Evolutionary conservation across 2,329 filamentous ascomycete genomes (phyloP).

Genomic region (Juglanconis juglandina): DNA sequence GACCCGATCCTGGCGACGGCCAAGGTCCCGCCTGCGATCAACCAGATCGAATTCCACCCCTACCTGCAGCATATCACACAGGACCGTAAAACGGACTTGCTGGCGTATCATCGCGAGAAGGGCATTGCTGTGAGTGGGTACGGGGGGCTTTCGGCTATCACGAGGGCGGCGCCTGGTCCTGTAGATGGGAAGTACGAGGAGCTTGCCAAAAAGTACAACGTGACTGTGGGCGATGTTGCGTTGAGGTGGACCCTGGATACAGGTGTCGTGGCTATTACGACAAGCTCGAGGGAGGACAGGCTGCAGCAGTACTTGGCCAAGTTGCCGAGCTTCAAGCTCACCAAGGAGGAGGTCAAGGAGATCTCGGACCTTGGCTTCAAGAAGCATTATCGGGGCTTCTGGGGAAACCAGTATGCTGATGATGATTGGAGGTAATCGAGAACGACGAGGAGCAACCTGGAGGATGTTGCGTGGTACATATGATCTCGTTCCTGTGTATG

Average conservation of each 20-base stretch:
- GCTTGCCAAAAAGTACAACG: conserved; percentile 54
- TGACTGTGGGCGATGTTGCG: conserved; percentile 52
- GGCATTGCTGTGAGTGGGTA: conserved; percentile 55
- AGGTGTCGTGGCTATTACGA: conserved; percentile 51
- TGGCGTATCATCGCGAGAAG: conserved; percentile 39
- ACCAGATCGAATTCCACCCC: conserved; percentile 74
- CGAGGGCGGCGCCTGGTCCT: conserved; percentile 48
- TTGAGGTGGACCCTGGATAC: conserved; percentile 48
- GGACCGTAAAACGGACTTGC: conserved; percentile 35
- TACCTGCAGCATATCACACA: conserved; percentile 44
- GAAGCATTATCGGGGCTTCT: conserved; percentile 15
- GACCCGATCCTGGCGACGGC: conserved; percentile 53
- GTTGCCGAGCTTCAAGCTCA: conserved; percentile 50
- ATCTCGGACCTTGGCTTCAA: conserved; percentile 31
- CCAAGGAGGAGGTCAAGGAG: conserved; percentile 49
- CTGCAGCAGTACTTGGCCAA: conserved; percentile 49
- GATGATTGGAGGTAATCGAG: conserved; percentile 11
- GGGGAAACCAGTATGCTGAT: conserved; percentile 8
- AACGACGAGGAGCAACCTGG: not conserved
- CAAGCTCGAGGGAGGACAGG: conserved; percentile 50
- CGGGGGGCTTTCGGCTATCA: conserved; percentile 45
- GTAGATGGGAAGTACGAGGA: conserved; percentile 48
- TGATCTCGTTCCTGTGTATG: not conserved
- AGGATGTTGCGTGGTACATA: not conserved
- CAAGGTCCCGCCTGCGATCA: conserved; percentile 59